A percentile compares a stretch with the other conserved stretches of the same genome.
Conservation (phyloP, 495 filamentous ascomycete genomes). For the Neurospora sp. region DNA sequence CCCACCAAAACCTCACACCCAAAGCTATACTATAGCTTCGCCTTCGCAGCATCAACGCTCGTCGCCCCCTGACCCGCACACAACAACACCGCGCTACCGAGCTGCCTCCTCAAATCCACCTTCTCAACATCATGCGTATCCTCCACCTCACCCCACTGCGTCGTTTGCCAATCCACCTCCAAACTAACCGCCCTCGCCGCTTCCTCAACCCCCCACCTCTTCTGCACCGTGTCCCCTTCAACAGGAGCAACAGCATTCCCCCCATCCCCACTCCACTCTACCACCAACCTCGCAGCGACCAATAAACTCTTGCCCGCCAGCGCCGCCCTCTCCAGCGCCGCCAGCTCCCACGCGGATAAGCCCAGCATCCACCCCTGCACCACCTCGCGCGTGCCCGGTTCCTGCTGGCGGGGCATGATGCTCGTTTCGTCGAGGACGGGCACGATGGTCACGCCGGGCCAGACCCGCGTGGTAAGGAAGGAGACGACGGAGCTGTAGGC, state of each 20-base stretch:
- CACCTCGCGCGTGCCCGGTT: slow-evolving; percentile 58
- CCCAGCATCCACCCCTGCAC: slow-evolving; percentile 70
- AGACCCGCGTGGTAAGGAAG: slow-evolving; percentile 62
- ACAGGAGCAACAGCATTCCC: slow-evolving; percentile 7
- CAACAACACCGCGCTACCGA: slow-evolving; percentile 75
- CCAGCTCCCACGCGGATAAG: slow-evolving; percentile 65
- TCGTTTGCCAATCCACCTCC: slow-evolving; percentile 86
- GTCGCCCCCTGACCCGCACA: slow-evolving; percentile 46
- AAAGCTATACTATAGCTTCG: not conserved
- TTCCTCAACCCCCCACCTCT: slow-evolving; percentile 52
- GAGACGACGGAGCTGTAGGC: slow-evolving; percentile 56
- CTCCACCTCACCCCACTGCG: slow-evolving; percentile 91
- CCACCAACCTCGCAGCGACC: slow-evolving; percentile 62
- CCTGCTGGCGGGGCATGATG: slow-evolving; percentile 63
- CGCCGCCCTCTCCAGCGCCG: slow-evolving; percentile 72
- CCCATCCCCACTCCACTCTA: slow-evolving; percentile 74
- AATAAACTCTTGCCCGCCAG: slow-evolving; percentile 81
- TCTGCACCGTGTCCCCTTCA: too few species aligned
- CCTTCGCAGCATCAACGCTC: not conserved
- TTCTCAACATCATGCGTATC: slow-evolving; percentile 96
- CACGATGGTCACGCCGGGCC: slow-evolving; percentile 70
- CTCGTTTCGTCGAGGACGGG: slow-evolving; percentile 63
- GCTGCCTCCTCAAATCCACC: slow-evolving; percentile 79
- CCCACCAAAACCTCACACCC: not conserved
- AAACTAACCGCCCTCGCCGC: slow-evolving; percentile 67